phyloP scores from a whole-genome alignment of 2,329 filamentous ascomycete species.

The Colletotrichum falcatum region DNA sequence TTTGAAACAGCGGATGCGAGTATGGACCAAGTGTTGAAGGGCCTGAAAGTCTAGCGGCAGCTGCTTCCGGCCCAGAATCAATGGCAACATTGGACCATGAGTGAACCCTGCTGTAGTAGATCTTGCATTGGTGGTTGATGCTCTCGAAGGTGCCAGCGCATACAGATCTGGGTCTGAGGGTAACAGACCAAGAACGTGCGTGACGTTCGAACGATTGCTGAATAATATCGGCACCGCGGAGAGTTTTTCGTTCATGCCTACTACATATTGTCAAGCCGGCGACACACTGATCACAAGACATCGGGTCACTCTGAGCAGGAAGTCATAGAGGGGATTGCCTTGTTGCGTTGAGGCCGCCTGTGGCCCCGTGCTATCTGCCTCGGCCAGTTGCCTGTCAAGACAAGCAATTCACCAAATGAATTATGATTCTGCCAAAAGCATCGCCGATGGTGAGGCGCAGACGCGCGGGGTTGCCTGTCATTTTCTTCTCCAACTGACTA shows the following conservation, averaged over 20 bases:
- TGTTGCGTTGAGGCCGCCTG: not conserved
- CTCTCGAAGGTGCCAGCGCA: not conserved
- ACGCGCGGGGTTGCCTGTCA: slow-evolving; percentile 13
- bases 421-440: not conserved
- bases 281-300: not conserved
- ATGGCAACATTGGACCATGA: too few species aligned
- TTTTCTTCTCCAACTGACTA: not conserved
- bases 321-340: not conserved
- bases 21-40: not conserved
- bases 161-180: not conserved
- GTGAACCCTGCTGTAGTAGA: not conserved
- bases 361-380: not conserved
- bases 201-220: not conserved
- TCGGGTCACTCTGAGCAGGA: not conserved
- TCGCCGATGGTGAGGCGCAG: slow-evolving; percentile 17
- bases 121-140: not conserved
- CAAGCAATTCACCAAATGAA: not conserved
- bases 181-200: not conserved
- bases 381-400: not conserved
- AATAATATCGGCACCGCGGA: not conserved
- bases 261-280: not conserved
- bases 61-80: not conserved
- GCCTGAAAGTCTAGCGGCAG: not conserved
- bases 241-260: not conserved
- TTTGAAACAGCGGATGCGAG: not conserved